phyloP scores from a whole-genome alignment of 1,284 basidiomycete species.

The Irpex sp. region DNA sequence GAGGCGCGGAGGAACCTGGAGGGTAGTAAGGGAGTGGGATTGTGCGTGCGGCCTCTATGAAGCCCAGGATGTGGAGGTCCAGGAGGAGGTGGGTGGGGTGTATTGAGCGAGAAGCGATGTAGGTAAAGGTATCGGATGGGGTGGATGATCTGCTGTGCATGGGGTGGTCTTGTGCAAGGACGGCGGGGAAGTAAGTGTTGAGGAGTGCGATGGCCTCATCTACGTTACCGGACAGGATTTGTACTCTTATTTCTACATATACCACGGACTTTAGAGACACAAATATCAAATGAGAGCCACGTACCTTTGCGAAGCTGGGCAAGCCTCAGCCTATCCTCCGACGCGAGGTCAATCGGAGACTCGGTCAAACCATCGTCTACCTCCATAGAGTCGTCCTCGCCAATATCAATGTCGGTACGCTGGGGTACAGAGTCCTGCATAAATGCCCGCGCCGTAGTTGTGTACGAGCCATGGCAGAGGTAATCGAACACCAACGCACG shows the following conservation, averaged over 20 bases:
- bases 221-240: conserved; percentile 68
- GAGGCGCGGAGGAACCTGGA: conserved; percentile 15
- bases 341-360: conserved; percentile 1
- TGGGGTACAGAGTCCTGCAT: conserved; percentile 58
- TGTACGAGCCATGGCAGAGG: conserved; percentile 71
- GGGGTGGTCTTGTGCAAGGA: conserved; percentile 37
- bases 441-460: conserved; percentile 69
- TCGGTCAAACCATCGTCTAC: neutral
- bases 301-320: conserved; percentile 58
- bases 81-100: conserved; percentile 72
- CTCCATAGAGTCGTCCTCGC: conserved; percentile 59
- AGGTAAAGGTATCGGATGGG: conserved; percentile 30
- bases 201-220: conserved; percentile 65
- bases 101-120: conserved; percentile 55
- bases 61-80: conserved; percentile 80
- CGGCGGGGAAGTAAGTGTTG: conserved; percentile 65
- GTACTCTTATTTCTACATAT: conserved; percentile 55
- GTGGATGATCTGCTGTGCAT: conserved; percentile 1
- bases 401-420: conserved; percentile 49
- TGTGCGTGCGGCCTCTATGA: conserved; percentile 79
- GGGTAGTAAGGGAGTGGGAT: conserved; percentile 51
- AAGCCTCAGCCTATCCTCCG: conserved; percentile 40
- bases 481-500: conserved; percentile 80
- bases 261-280: neutral
- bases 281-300: conserved; percentile 15